Conservation (phyloP, 208 protist genomes). For the Leishmania braziliensis region DNA sequence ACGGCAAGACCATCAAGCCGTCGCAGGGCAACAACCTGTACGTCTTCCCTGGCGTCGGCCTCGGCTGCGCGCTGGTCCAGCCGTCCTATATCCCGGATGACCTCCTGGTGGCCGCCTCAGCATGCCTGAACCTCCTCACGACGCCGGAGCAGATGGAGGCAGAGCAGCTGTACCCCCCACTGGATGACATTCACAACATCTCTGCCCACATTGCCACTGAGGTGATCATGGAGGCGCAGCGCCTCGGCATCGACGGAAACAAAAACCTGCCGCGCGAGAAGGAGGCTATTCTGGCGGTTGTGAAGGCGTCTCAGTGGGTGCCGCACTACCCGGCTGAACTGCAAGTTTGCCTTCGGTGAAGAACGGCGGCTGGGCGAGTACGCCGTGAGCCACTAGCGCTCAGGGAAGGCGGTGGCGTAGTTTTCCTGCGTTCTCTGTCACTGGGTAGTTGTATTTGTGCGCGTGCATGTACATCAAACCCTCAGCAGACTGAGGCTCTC, state of each 20-base stretch:
- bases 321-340: slow-evolving; percentile 67
- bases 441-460: neutral
- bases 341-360: slow-evolving; percentile 15
- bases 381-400: neutral
- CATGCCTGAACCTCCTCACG: slow-evolving; percentile 66
- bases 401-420: neutral
- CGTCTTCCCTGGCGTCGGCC: slow-evolving; percentile 95
- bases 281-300: slow-evolving; percentile 41
- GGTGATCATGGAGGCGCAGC: slow-evolving; percentile 70
- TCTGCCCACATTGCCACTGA: slow-evolving; percentile 75
- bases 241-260: slow-evolving; percentile 61
- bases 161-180: slow-evolving; percentile 72
- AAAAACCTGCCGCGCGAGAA: slow-evolving; percentile 49
- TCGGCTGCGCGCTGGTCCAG: slow-evolving; percentile 80
- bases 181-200: slow-evolving; percentile 77
- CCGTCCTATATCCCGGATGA: slow-evolving; percentile 86
- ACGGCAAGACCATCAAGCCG: slow-evolving; percentile 82
- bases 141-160: slow-evolving; percentile 45
- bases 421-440: neutral
- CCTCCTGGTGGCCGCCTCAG: slow-evolving; percentile 88
- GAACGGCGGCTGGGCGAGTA: neutral
- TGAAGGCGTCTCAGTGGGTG: slow-evolving; percentile 64
- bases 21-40: slow-evolving; percentile 98
- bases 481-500: neutral
- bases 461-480: neutral